These are phyloP conservation scores for Scheffersomyces titani DNA, from an alignment of 1,139 yeast species.

Conservation along the genomic window DNA sequence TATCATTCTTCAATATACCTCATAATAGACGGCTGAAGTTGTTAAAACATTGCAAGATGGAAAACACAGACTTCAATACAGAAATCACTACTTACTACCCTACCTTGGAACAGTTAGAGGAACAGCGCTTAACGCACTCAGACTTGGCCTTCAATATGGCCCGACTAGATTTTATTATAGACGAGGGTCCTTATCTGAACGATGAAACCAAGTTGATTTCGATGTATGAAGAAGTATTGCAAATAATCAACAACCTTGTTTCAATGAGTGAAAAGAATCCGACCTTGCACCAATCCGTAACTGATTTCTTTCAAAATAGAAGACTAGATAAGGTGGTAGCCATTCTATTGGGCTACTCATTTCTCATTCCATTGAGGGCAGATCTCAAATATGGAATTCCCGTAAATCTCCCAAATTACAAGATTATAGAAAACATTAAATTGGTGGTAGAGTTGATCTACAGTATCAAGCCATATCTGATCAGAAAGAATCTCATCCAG, in stretches of 20 bases:
- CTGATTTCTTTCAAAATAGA: not conserved
- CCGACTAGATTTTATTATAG: conserved; percentile 5
- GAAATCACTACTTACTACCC: not conserved
- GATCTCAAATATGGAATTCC: not conserved
- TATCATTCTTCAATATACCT: not conserved
- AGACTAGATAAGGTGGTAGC: not conserved
- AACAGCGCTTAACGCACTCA: not conserved
- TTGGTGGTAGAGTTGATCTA: not conserved
- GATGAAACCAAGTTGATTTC: not conserved
- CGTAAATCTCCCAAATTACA: not conserved
- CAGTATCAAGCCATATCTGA: not conserved
- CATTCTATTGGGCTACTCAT: not conserved
- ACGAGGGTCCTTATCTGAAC: conserved; percentile 4
- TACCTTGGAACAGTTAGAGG: conserved; percentile 2
- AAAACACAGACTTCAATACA: conserved; percentile 1
- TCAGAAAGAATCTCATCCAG: not conserved
- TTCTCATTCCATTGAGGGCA: not conserved
- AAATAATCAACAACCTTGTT: not conserved
- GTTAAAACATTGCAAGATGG: not conserved
- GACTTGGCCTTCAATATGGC: conserved; percentile 6
- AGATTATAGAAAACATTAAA: not conserved
- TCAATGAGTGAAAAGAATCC: not conserved
- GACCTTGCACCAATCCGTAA: not conserved
- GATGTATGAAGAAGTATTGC: not conserved
- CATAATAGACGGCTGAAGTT: not conserved